Base-by-base conservation (phyloP, 768 basidiomycete genomes). In the Trametes cingulata region DNA sequence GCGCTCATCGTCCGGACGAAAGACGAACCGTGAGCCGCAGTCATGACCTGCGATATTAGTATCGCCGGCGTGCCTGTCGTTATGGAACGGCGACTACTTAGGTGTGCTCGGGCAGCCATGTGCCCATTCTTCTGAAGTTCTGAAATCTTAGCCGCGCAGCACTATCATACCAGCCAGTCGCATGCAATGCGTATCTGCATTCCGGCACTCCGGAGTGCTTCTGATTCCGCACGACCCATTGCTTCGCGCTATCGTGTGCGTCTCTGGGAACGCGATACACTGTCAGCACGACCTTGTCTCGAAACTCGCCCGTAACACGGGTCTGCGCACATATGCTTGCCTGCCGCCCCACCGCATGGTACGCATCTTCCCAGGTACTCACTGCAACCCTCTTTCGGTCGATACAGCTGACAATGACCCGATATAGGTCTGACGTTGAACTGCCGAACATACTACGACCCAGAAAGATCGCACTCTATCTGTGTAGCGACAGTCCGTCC, bases 21-120 rank as follows among this genome's bases (percentile, higher is more conserved):
- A 45, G 29, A 33, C 29, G 29, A 33, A 33, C 29, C 29, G 29
- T 33, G 6, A 10, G 10, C 41, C 41, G 6, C 7, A 19, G 41
- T 8, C 41, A 42, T 20, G 41, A 42, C 13, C 15, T 42, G 15
- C 41, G 17, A 20, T 49, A 7, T 19, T 35, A n/a, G 17, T 25
- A 27, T 14, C 12, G 24, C 9, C 46, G 15, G 24, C 24, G 24
- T 24, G 33, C 29, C 19, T n/a, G 48, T 35, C 35, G 55, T 17
- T 43, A 48, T 48, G 54, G 25, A 39, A 42, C 41, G 33, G 29
- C 25, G 29, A 47, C 36, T 48, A 27, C 35, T 45, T 48, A 35
- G 36, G 35, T 37, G 42, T 17, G 6, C 84, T 25, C 70, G 75
- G 29, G 78, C 88, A 24, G 79, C 84, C 57, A 58, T 58, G 57